phyloP scores from a whole-genome alignment of 2,329 filamentous ascomycete species.

The Claviceps arundinis region DNA sequence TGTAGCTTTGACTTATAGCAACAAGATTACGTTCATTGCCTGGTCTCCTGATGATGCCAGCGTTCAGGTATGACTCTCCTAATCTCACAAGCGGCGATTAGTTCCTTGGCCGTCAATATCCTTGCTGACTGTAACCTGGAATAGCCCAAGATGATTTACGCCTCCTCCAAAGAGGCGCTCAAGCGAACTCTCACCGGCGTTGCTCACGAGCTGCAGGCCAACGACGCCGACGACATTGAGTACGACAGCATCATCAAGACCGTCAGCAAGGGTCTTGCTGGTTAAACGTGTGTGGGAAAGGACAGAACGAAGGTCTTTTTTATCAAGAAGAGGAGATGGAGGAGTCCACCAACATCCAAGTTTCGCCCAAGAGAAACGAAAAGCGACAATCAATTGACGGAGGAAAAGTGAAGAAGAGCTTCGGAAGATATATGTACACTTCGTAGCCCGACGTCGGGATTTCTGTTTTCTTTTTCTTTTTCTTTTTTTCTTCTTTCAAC shows the following conservation, averaged over 20 bases:
- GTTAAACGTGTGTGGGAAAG: conserved; percentile 18
- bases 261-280: conserved; percentile 49
- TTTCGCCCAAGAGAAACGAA: neutral
- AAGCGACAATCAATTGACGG: neutral
- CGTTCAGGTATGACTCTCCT: conserved; percentile 48
- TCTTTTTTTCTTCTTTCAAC: conserved; percentile 2
- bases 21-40: conserved; percentile 67
- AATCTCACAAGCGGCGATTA: neutral
- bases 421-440: conserved; percentile 2
- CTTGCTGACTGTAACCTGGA: neutral
- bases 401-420: neutral
- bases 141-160: conserved; percentile 81
- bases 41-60: conserved; percentile 74
- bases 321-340: neutral
- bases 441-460: conserved; percentile 2
- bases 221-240: conserved; percentile 73
- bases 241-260: conserved; percentile 55
- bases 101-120: neutral
- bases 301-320: neutral
- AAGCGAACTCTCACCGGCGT: conserved; percentile 68
- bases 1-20: conserved; percentile 29
- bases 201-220: conserved; percentile 68
- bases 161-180: conserved; percentile 75
- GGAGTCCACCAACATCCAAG: neutral
- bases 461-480: conserved; percentile 3